A percentile compares a stretch with the other conserved stretches of the same genome.
Evolutionary conservation across 2,329 filamentous ascomycete genomes (phyloP).

Genomic region (Fusarium goolgardi): DNA sequence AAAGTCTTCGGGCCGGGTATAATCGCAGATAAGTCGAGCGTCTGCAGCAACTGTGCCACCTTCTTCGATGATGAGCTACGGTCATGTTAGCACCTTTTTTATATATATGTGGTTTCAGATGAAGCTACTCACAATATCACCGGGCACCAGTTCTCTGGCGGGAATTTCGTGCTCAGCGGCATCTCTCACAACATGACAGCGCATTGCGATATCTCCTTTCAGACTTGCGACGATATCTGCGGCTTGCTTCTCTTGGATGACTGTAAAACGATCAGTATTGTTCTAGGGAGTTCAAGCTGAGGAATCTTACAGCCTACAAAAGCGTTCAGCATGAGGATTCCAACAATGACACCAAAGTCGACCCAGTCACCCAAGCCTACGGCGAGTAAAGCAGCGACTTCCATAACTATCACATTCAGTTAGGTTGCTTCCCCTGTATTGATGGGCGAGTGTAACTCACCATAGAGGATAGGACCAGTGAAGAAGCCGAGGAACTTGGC

Average conservation of each 20-base stretch:
- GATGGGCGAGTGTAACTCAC: not conserved
- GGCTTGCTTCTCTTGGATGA: conserved; percentile 28
- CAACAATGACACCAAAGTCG: conserved; percentile 31
- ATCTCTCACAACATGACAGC: conserved; percentile 25
- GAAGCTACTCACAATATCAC: conserved; percentile 26
- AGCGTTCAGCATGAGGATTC: conserved; percentile 33
- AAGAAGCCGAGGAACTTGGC: conserved; percentile 9
- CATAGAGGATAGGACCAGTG: conserved; percentile 25
- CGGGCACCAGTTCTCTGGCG: conserved; percentile 18
- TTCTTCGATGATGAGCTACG: conserved; percentile 27
- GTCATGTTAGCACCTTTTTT: not conserved
- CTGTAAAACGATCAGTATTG: not conserved
- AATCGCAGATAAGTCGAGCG: conserved; percentile 29
- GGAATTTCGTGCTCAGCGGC: conserved; percentile 22
- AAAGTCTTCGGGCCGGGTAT: conserved; percentile 30
- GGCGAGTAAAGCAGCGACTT: conserved; percentile 28
- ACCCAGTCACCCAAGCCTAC: conserved; percentile 34
- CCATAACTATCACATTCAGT: conserved; percentile 16
- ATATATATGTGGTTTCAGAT: too few relatives aligned
- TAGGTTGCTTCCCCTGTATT: not conserved
- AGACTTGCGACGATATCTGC: conserved; percentile 31
- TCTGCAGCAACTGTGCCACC: conserved; percentile 33
- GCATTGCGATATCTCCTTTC: conserved; percentile 38
- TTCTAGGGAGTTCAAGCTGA: too few relatives aligned
- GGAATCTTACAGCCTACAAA: conserved; percentile 29